A percentile compares a stretch with the other conserved stretches of the same genome.
Conservation (phyloP, 305 asterid genomes). For the Rubia tinctorum region DNA sequence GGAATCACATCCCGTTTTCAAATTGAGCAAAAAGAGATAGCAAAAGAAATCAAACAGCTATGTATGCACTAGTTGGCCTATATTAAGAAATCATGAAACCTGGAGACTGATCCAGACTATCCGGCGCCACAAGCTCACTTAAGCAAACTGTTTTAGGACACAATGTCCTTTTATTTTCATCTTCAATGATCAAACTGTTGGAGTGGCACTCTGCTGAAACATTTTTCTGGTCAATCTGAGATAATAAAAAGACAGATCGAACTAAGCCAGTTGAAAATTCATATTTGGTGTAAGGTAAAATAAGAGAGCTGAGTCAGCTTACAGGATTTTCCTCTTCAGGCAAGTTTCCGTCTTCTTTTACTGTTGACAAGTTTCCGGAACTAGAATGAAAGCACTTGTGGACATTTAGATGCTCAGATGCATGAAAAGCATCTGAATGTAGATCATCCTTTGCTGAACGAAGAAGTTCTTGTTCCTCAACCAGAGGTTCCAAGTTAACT, state of each 20-base stretch:
- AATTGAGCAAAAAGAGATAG: not conserved
- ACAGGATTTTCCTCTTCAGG: slow-evolving; percentile 50
- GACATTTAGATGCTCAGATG: slow-evolving; percentile 32
- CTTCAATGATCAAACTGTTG: slow-evolving; percentile 30
- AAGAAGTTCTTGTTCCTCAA: slow-evolving; percentile 29
- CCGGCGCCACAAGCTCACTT: slow-evolving; percentile 50
- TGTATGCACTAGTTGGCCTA: not conserved
- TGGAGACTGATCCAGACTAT: slow-evolving; percentile 55
- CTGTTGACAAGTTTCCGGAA: slow-evolving; percentile 19
- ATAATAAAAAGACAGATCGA: slow-evolving; percentile 24
- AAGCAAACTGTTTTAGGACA: slow-evolving; percentile 32
- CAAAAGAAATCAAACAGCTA: slow-evolving; percentile 4
- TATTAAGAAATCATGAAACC: slow-evolving; percentile 36
- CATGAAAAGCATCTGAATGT: slow-evolving; percentile 31
- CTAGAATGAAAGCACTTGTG: slow-evolving; percentile 23
- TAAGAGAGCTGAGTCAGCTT: slow-evolving; percentile 30
- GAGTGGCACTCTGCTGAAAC: slow-evolving; percentile 24
- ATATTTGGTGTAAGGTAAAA: not conserved
- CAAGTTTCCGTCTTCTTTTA: slow-evolving; percentile 28
- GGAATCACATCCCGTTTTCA: not conserved
- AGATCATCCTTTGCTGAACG: slow-evolving; percentile 32
- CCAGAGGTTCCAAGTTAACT: slow-evolving; percentile 25
- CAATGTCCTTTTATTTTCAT: slow-evolving; percentile 31
- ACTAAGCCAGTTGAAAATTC: slow-evolving; percentile 15
- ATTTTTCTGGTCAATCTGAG: slow-evolving; percentile 39